Evolutionary conservation across 768 basidiomycete genomes (phyloP).

Genomic region (Termitomyces sp.): DNA sequence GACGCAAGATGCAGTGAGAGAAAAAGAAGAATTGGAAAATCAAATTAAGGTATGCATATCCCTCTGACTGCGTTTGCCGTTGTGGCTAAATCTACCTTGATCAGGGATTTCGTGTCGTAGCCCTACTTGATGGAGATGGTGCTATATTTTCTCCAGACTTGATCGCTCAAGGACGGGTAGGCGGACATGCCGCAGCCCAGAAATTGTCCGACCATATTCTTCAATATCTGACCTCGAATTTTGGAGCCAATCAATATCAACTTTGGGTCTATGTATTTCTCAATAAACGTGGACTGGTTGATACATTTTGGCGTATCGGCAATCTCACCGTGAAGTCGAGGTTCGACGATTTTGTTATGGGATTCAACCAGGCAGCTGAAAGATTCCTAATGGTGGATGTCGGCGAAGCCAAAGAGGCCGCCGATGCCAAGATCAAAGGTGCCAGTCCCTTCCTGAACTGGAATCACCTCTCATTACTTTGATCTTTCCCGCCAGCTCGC

Average conservation of each 20-base stretch:
- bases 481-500: conserved; percentile 28
- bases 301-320: conserved; percentile 40
- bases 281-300: conserved; percentile 55
- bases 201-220: conserved; percentile 35
- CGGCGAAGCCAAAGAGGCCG: conserved; percentile 66
- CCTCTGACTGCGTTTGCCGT: background rate
- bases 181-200: conserved; percentile 52
- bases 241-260: conserved; percentile 38
- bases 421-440: conserved; percentile 76
- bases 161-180: conserved; percentile 47
- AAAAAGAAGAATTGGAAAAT: conserved; percentile 31
- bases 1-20: conserved; percentile 31
- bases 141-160: conserved; percentile 52
- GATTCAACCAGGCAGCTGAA: conserved; percentile 66
- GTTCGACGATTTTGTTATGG: conserved; percentile 61
- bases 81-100: background rate
- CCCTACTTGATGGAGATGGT: conserved; percentile 64
- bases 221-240: conserved; percentile 26
- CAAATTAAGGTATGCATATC: conserved; percentile 29
- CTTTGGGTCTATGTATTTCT: conserved; percentile 60
- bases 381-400: conserved; percentile 68
- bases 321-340: conserved; percentile 29
- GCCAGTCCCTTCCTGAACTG: background rate
- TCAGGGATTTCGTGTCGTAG: conserved; percentile 39
- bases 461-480: background rate